Base-by-base conservation (phyloP, 345 rosid species). In the Gossypium longicalyx region DNA sequence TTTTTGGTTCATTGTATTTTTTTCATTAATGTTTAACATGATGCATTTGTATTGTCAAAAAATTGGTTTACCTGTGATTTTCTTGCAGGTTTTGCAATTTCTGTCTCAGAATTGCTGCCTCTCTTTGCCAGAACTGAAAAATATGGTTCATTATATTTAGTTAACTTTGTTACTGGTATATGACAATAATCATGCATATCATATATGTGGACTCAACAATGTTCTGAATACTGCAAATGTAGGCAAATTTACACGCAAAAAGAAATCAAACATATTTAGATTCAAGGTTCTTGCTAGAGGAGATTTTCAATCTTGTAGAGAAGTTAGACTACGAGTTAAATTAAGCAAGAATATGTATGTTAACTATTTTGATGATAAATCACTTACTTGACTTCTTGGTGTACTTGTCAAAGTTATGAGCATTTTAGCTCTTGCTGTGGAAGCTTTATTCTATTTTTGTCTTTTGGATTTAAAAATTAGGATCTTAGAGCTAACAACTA, bases 91-190 rank as follows among this genome's bases (percentile, higher is more conserved):
- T 83, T 38, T 90, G 91, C 73, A 93, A 85, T 67, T 91, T 93
- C 44, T 84, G 87, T 83, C 89, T 89, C 72, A 93, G 78, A 76
- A 86, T 77, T 66, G 87, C 89, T 60, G 89, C 91, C 85, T 91
- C 98, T 78, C 81, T 88, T 71, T 88, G 90, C 98, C 97, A 93
- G 80, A 83, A 90, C 98, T 93, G 79, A 64, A 61, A 84, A 84
- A 53, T 52, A 81, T 65, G 57, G 74, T n/a, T 29, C 19, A 17
- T 49, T 12, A 19, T 15, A 20, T 58, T 23, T 17, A 59, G 45
- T 27, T 23, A 48, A 45, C 16, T 23, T 60, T 45, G 51, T 19
- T 12, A 8, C n/a, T 34, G 34, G 41, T 41, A 7, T 12, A 71
- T 69, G n/a, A 41, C 51, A 13, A 38, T 34, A 52, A 54, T 25